Base-by-base conservation (phyloP, 2,329 filamentous ascomycete genomes). In the Alternaria arbusti region DNA sequence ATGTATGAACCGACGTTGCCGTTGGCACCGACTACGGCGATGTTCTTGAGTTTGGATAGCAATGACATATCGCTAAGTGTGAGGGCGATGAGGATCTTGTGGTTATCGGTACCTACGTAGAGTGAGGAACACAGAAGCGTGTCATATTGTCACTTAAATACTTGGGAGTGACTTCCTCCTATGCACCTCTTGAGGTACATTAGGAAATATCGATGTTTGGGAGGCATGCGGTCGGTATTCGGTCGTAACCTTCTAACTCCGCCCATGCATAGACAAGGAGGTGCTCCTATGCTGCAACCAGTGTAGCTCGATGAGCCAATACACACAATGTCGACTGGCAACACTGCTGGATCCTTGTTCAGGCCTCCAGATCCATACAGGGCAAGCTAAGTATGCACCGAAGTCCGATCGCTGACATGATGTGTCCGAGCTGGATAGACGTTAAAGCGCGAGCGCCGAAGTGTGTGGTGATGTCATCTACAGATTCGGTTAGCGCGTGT, bases 21-120 rank as follows among this genome's bases (percentile, higher is more conserved):
- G 11, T 70, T 62, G 65, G 79, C 80, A 32, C 80, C 81, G 28
- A 82, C 76, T 46, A 83, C 74, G 22, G 80, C 80, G 40, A 82
- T 70, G 30, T 75, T 80, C 32, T 75, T 67, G 57, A 83, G 65
- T 45, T 40, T 57, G 23, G 45, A 26, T 6, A 44, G 20, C 22
- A 54, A 36, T 3, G 54, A 32, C 59, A 61, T 61, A 5, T 26
- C 26, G 32, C 6, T 1, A 13, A 6, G 5, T 26, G 3, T 32
- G 8, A 51, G 6, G 7, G 6, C 10, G 17, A 44, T n/a, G n/a
- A 8, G n/a, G 28, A 13, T 22, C 30, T 9, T 50, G 25, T 17
- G 6, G 13, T 28, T 17, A 32, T 17, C n/a, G 49, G 20, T n/a
- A n/a, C n/a, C n/a, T n/a, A n/a, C n/a, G 20, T 54, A 26, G 32